Base-by-base conservation (phyloP, 805 yeast genomes). In the Clavispora fructus region DNA sequence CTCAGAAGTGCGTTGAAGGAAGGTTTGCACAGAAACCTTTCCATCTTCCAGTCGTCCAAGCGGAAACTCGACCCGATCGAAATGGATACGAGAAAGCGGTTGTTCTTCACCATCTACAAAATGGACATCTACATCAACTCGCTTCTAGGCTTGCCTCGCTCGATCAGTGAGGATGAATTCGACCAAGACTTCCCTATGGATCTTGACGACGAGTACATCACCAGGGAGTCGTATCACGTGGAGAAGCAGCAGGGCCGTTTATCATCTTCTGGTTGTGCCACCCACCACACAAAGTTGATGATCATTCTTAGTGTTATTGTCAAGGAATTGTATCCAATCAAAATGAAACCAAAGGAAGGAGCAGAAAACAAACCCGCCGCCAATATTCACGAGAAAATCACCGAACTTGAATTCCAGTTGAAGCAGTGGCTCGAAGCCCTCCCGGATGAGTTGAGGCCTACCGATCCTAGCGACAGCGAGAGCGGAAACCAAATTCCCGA, bases 121-220 rank as follows among this genome's bases (percentile, higher is more conserved):
- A 85, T 89, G 85, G 97, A 91, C 59, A 81, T 88, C 39, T 90
- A 91, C 61, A 87, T 89, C 57, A 87, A 87, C 61, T 85, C 96
- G 8, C 82, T 90, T 69, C 62, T 91, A 52, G 97, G 96, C 1
- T 70, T 90, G 42, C 97, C 97, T 1, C 71, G 88, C 47, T 79
- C 90, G 2, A 78, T 89, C 14, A 71, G 79, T 41, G 85, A 83
- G 50, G 87, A 83, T 51, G 95, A 88, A 54, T 82, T 87, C 52
- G 96, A 90, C 65, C 97, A 90, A 62, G 91, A 85, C 42, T 71
- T 88, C 52, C 97, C 97, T 1, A 67, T 77, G 30, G 96, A 89
- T 58, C 68, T 88, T 31, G 96, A 89, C 58, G 97, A 90, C 64
- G 95, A 88, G 56, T 84, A 84, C 58, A 83, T 90, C 46, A 87